Percentiles rank a stretch among this genome's conserved stretches.
phyloP scores from a whole-genome alignment of 768 basidiomycete species.

The Lentinula guzmanii region DNA sequence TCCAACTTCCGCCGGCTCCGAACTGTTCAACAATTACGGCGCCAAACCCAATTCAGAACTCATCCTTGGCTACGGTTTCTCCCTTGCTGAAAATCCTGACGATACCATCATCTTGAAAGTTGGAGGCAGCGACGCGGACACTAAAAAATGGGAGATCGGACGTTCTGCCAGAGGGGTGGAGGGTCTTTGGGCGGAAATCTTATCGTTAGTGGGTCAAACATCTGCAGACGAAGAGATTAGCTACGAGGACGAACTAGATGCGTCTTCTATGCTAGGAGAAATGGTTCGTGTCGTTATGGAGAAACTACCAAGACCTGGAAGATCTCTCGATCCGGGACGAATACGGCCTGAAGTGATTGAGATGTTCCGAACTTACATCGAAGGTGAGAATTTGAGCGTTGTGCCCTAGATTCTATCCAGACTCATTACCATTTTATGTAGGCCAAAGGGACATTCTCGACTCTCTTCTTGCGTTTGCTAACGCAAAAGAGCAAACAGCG shows the following conservation, averaged over 20 bases:
- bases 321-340: constrained; percentile 3
- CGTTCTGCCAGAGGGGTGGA: constrained; percentile 48
- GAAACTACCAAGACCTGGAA: constrained; percentile 34
- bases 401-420: not conserved
- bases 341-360: constrained; percentile 50
- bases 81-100: constrained; percentile 71
- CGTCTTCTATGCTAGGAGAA: constrained; percentile 55
- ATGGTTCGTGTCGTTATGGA: constrained; percentile 55
- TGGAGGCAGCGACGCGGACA: constrained; percentile 37
- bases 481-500: constrained; percentile 39
- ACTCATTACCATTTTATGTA: constrained; percentile 15
- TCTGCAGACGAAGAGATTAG: constrained; percentile 18
- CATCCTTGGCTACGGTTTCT: constrained; percentile 89
- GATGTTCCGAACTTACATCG: constrained; percentile 68
- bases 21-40: constrained; percentile 90
- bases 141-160: constrained; percentile 58
- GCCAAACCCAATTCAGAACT: constrained; percentile 87
- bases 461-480: constrained; percentile 45
- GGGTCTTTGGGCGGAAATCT: constrained; percentile 55
- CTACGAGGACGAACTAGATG: constrained; percentile 65
- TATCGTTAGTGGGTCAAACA: constrained; percentile 22
- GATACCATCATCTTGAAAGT: constrained; percentile 82
- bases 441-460: constrained; percentile 57
- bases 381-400: constrained; percentile 34
- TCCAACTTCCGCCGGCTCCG: constrained; percentile 32